phyloP scores from a whole-genome alignment of 2,329 filamentous ascomycete genomes.

The Tolypocladium endophyticum region DNA sequence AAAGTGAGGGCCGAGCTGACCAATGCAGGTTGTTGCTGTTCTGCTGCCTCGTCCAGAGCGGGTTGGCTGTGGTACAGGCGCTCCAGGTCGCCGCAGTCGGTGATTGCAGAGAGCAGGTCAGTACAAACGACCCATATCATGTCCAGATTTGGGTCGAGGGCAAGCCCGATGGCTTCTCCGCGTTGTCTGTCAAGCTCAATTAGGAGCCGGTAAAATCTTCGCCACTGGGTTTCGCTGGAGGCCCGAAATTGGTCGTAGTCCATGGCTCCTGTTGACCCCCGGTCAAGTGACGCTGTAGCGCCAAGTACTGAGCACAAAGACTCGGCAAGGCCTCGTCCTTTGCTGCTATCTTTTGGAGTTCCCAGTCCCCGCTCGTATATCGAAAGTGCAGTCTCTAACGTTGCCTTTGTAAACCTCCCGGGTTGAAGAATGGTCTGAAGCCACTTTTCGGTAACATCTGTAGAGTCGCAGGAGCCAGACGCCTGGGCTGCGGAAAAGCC shows the following conservation, averaged over 20 bases:
- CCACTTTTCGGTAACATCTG: constrained; percentile 76
- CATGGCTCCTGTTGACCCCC: constrained; percentile 50
- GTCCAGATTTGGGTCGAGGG: constrained; percentile 58
- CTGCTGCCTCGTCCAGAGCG: constrained; percentile 35
- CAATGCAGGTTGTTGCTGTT: constrained; percentile 47
- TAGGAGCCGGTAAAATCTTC: constrained; percentile 76
- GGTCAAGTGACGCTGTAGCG: constrained; percentile 55
- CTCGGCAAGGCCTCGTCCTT: constrained; percentile 56
- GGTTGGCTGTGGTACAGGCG: constrained; percentile 59
- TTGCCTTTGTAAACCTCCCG: constrained; percentile 67
- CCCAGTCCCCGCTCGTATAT: constrained; percentile 63
- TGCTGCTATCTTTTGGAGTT: constrained; percentile 23
- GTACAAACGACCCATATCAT: constrained; percentile 79
- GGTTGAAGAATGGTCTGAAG: constrained; percentile 73
- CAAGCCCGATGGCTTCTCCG: constrained; percentile 69
- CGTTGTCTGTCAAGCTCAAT: constrained; percentile 78
- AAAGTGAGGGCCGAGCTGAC: constrained; percentile 62
- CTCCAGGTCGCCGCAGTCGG: constrained; percentile 72
- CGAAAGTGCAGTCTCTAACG: constrained; percentile 70
- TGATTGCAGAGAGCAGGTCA: constrained; percentile 68
- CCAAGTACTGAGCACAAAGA: constrained; percentile 64
- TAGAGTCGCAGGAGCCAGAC: constrained; percentile 52
- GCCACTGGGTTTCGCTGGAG: constrained; percentile 76
- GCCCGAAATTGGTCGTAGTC: constrained; percentile 67
- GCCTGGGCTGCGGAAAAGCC: constrained; percentile 41